Conservation (phyloP, 495 filamentous ascomycete species). For the Aspergillus coremiiformis region DNA sequence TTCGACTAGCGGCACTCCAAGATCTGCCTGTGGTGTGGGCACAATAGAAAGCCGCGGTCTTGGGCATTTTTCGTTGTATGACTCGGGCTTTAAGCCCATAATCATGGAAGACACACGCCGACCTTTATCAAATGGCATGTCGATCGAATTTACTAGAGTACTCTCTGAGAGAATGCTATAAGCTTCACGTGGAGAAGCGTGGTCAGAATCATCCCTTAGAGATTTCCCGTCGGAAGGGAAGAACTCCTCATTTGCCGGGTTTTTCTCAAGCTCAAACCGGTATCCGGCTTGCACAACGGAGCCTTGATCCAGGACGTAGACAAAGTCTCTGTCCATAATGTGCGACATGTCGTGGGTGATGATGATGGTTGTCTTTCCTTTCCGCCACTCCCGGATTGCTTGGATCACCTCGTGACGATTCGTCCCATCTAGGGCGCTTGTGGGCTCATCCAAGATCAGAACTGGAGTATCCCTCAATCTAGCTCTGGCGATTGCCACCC, state of each 20-base stretch:
- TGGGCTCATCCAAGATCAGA: constrained; percentile 79
- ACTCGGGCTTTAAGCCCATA: background rate
- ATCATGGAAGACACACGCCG: background rate
- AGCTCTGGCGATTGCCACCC: constrained; percentile 70
- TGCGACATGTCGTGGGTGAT: constrained; percentile 87
- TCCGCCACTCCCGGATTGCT: constrained; percentile 59
- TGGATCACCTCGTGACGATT: constrained; percentile 66
- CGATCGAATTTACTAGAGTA: background rate
- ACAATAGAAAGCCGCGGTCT: background rate
- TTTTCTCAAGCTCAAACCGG: constrained; percentile 36
- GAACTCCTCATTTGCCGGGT: background rate
- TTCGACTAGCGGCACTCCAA: background rate
- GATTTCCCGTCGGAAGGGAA: background rate
- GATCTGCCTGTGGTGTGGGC: background rate
- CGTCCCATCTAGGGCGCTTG: constrained; percentile 67
- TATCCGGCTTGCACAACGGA: constrained; percentile 62
- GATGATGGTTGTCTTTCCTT: constrained; percentile 71
- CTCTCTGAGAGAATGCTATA: background rate
- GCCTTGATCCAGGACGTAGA: constrained; percentile 74
- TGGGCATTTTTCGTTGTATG: background rate
- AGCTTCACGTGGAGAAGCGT: background rate
- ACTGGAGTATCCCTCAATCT: constrained; percentile 73
- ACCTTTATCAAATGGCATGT: background rate
- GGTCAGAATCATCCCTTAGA: background rate
- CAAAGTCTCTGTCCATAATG: constrained; percentile 65